Evolutionary conservation across 768 basidiomycete genomes (phyloP), one percentile per base, ranked within the genome.

Genomic region (Termitomyces sp.): DNA sequence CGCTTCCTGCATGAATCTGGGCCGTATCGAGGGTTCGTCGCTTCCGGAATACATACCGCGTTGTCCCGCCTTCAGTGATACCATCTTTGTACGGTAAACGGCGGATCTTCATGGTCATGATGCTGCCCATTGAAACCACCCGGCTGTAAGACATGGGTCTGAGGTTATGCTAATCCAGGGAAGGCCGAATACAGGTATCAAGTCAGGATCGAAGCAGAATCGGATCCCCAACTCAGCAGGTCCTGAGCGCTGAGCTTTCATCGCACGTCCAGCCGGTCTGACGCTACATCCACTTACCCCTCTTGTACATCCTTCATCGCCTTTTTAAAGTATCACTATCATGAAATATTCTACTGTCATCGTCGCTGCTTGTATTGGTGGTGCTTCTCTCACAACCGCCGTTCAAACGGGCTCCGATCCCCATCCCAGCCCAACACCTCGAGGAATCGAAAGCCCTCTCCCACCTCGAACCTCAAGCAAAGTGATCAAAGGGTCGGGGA

Each of bases 331-430:
- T 23, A 23, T 23, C 23, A 40, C 35, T 51, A 56, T 61, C 54
- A 65, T 65, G 61, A 63, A 63, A 53, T 63, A 63, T 50, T 63
- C 61, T 56, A 55, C 58, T 36, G 59, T 59, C 40, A 16, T 65
- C 32, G 30, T 63, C 33, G 56, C 58, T 49, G 64, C 64, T 30
- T 57, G 51, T 36, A 48, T 65, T 38, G 57, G 59, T n/a, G 57
- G 59, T 36, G 62, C 64, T 36, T 53, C 59, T 10, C 54, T 65
- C 50, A 59, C 49, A 14, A 40, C 61, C 28, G 64, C 57, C 16
- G 26, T 36, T 32, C 30, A 35, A 7, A 3, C 23, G 13, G 49
- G 49, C 28, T 12, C 38, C 14, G n/a, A 26, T 13, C 20, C 32
- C 3, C 48, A 14, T 32, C 23, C 23, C 6, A 56, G 23, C 41